Evolutionary conservation across 257 asterid species (phyloP), one percentile per base, ranked within the genome.

Genomic region (Oldenlandia corymbosa): DNA sequence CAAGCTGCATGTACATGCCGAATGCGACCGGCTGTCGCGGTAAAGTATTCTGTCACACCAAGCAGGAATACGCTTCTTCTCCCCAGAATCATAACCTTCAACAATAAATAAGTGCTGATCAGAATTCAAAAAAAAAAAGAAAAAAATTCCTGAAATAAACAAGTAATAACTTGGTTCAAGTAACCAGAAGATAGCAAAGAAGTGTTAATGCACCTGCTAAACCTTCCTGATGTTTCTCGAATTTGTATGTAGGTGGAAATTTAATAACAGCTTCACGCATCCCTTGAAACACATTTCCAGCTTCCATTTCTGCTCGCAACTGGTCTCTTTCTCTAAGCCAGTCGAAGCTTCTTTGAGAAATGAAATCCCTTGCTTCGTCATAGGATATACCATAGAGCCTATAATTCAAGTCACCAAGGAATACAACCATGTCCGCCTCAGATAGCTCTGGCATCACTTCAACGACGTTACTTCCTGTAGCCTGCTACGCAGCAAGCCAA

Each of bases 1-100:
- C 73, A 93, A 81, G 84, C 90, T 81, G 85, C 96, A 93, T 23
- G 82, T 58, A 53, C 95, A 77, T 24, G 39, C 81, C 63, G 91
- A 77, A 73, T 82, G 75, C 54, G 87, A 76, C 43, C 99, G 92
- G 73, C 75, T 84, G 74, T 93, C 99, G 47, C 97, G 95, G 77
- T 83, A 90, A 79, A 93, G 66, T 59, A 93, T 90, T 74, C 99
- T 85, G 79, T 93, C 99, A 71, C 99, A 93, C 99, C 99, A 93
- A 45, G 99, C 99, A 68, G 99, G 99, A 72, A 84, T 87, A 24
- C 99, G 90, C 78, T 93, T 93, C 82, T 93, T 93, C 81, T 93
- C 99, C 58, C 99, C 97, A 75, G 97, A 93, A 81, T 93, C 97
- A 74, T 93, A 93, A 41, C 99, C 99, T 92, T 65, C 26, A 11